These are phyloP conservation scores for Xylariaceae sp. DNA, from an alignment of 2,329 filamentous ascomycete genomes.

Conservation along the genomic window DNA sequence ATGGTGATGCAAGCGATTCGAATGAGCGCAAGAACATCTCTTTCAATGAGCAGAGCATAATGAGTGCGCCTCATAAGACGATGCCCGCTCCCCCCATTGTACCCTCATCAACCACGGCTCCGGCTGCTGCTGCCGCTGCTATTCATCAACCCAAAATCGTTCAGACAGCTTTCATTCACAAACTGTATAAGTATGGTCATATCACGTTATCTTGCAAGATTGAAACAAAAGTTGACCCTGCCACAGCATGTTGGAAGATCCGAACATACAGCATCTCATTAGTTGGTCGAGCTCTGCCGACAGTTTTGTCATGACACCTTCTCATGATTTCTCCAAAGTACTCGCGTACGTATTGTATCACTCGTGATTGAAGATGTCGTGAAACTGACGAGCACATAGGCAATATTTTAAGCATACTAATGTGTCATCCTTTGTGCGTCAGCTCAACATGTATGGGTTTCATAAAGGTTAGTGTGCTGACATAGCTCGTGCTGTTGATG, in stretches of 20 bases:
- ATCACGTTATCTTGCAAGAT: neutral
- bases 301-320: slow-evolving; percentile 98
- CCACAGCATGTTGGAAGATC: slow-evolving; percentile 89
- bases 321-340: slow-evolving; percentile 95
- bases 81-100: slow-evolving; percentile 38
- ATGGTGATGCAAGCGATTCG: slow-evolving; percentile 37
- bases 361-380: slow-evolving; percentile 10
- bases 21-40: slow-evolving; percentile 36
- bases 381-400: slow-evolving; percentile 42
- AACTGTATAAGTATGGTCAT: slow-evolving; percentile 82
- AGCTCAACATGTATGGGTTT: slow-evolving; percentile 99
- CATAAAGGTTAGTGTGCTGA: slow-evolving; percentile 70
- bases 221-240: slow-evolving; percentile 16
- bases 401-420: slow-evolving; percentile 99
- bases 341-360: slow-evolving; percentile 60
- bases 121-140: slow-evolving; percentile 59
- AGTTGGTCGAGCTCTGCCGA: slow-evolving; percentile 92
- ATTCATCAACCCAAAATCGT: slow-evolving; percentile 95
- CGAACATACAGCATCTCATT: slow-evolving; percentile 87
- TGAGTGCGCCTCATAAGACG: slow-evolving; percentile 34
- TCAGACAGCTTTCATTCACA: slow-evolving; percentile 98
- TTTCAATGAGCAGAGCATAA: slow-evolving; percentile 36
- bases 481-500: slow-evolving; percentile 5
- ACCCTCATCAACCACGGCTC: slow-evolving; percentile 32
- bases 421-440: slow-evolving; percentile 95